A percentile compares a stretch with the other conserved stretches of the same genome.
phyloP scores from a whole-genome alignment of 805 yeast species.

The Priceomyces medius region DNA sequence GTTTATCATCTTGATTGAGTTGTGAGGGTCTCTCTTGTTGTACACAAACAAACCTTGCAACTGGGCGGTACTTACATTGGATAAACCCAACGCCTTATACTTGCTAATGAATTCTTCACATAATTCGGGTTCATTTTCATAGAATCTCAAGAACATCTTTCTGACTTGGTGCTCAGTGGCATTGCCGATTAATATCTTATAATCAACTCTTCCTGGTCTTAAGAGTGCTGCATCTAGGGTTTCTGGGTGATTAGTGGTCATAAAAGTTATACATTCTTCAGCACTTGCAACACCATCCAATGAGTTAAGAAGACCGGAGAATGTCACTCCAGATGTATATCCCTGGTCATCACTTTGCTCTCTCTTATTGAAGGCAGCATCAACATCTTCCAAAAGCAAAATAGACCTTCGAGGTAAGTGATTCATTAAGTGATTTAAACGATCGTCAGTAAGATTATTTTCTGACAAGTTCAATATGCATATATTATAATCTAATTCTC shows the following conservation, averaged over 20 bases:
- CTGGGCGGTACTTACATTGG: slow-evolving; percentile 81
- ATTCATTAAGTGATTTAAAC: slow-evolving; percentile 93
- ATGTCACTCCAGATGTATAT: slow-evolving; percentile 84
- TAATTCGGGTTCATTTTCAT: slow-evolving; percentile 55
- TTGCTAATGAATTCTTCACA: slow-evolving; percentile 53
- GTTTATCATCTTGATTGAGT: slow-evolving; percentile 67
- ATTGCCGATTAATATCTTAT: slow-evolving; percentile 76
- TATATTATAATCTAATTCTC: slow-evolving; percentile 91
- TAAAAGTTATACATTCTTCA: slow-evolving; percentile 92
- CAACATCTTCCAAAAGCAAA: slow-evolving; percentile 85
- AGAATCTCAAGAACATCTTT: slow-evolving; percentile 85
- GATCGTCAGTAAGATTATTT: slow-evolving; percentile 87
- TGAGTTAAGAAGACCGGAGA: slow-evolving; percentile 90
- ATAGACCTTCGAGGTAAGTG: slow-evolving; percentile 90
- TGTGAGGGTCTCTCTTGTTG: slow-evolving; percentile 77
- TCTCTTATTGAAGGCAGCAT: slow-evolving; percentile 90
- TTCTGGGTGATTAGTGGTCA: slow-evolving; percentile 98
- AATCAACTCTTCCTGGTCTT: slow-evolving; percentile 94
- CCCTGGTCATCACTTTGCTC: slow-evolving; percentile 76
- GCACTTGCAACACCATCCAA: slow-evolving; percentile 97
- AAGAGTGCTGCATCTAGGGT: slow-evolving; percentile 87
- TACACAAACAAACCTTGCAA: slow-evolving; percentile 93
- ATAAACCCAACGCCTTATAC: slow-evolving; percentile 45
- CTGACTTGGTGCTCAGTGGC: slow-evolving; percentile 82
- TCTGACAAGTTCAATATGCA: slow-evolving; percentile 91